These are phyloP conservation scores for Emydomyces testavorans DNA, from an alignment of 2,329 filamentous ascomycete species.

Conservation along the genomic window DNA sequence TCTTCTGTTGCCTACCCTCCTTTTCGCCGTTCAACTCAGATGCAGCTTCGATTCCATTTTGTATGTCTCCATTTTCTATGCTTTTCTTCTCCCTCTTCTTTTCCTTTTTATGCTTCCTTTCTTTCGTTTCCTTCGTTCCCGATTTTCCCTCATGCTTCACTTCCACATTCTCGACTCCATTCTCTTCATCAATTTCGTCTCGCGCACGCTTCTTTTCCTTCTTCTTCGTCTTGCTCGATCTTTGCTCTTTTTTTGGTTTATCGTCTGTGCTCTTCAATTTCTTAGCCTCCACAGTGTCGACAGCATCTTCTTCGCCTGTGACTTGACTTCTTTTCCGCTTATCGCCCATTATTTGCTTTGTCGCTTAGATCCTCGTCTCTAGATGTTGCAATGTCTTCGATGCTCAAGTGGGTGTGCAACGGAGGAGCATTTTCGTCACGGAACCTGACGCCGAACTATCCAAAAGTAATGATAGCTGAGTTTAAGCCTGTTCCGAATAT, in stretches of 20 bases:
- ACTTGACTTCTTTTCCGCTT: slow-evolving; percentile 16
- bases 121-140: neutral
- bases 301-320: slow-evolving; percentile 11
- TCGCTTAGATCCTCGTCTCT: neutral
- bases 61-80: slow-evolving; percentile 18
- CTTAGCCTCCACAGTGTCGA: slow-evolving; percentile 12
- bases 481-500: too few species aligned
- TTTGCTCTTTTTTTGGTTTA: slow-evolving; percentile 12
- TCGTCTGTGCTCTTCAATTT: slow-evolving; percentile 14
- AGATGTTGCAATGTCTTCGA: neutral
- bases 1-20: slow-evolving; percentile 24
- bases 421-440: too few species aligned
- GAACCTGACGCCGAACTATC: too few species aligned
- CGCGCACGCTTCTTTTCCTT: slow-evolving; percentile 14
- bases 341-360: slow-evolving; percentile 14
- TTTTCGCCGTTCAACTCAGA: slow-evolving; percentile 22
- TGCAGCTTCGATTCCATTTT: slow-evolving; percentile 5
- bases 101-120: neutral
- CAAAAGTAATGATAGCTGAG: too few species aligned
- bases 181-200: slow-evolving; percentile 11
- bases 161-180: neutral
- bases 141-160: neutral
- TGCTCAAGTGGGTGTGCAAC: neutral
- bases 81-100: slow-evolving; percentile 7
- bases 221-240: slow-evolving; percentile 13